These are phyloP conservation scores for Ceratocystiopsis minuta DNA, from an alignment of 2,329 filamentous ascomycete species.

Conservation along the genomic window DNA sequence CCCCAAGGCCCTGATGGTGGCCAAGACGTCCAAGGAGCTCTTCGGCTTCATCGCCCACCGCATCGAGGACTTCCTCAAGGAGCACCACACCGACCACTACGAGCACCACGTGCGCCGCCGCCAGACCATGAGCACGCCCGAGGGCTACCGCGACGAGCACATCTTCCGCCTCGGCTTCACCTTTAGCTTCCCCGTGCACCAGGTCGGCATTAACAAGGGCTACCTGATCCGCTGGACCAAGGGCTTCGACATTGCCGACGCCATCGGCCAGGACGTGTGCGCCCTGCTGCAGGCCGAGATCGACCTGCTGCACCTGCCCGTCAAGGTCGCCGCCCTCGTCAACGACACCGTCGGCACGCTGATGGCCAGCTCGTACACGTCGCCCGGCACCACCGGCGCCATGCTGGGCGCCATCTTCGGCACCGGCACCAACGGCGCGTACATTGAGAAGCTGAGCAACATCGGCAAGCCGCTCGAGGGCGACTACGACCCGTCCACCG, in stretches of 20 bases:
- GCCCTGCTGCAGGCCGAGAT: constrained; percentile 77
- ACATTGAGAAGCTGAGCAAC: constrained; percentile 77
- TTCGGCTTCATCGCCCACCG: constrained; percentile 88
- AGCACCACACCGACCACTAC: constrained; percentile 80
- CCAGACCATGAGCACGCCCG: constrained; percentile 37
- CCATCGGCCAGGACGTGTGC: constrained; percentile 87
- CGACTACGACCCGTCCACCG: constrained; percentile 61
- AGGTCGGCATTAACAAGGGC: constrained; percentile 88
- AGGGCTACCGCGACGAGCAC: constrained; percentile 49
- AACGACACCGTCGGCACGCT: constrained; percentile 96
- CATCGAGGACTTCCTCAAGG: constrained; percentile 72
- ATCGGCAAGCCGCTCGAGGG: constrained; percentile 60
- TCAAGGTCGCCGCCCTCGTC: constrained; percentile 86
- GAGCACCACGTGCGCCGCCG: constrained; percentile 48
- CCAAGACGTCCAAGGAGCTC: constrained; percentile 68
- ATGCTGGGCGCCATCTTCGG: constrained; percentile 94
- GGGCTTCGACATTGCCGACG: constrained; percentile 92
- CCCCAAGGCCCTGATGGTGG: constrained; percentile 76
- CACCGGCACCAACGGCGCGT: constrained; percentile 92
- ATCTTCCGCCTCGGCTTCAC: constrained; percentile 95
- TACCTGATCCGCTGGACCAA: constrained; percentile 95
- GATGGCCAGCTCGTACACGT: constrained; percentile 93
- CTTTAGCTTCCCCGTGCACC: constrained; percentile 92
- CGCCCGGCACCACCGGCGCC: constrained; percentile 69
- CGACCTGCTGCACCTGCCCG: constrained; percentile 67